Percentiles rank a stretch among this genome's conserved stretches.
Conservation (phyloP, 768 basidiomycete species). For the Leccinellum rugosiceps region DNA sequence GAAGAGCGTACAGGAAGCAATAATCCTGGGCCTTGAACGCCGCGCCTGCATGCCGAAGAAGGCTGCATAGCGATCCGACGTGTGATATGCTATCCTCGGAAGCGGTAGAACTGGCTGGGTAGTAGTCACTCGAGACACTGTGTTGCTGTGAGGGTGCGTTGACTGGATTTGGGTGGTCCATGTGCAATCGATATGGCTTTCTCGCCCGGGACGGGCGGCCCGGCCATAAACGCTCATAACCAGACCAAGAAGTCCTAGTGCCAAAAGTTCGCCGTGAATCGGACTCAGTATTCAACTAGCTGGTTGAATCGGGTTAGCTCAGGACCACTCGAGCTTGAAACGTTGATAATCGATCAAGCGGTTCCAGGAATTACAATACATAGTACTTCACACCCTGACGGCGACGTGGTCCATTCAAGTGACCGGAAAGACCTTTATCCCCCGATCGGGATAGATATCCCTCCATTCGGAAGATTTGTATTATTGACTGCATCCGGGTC, state of each 20-base stretch:
- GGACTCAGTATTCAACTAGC: neutral
- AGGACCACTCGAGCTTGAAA: neutral
- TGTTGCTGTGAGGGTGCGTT: neutral
- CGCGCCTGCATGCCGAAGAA: neutral
- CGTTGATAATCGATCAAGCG: neutral
- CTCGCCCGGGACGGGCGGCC: slow-evolving; percentile 9
- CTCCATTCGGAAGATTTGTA: slow-evolving; percentile 8
- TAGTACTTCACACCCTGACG: neutral
- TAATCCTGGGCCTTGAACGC: neutral
- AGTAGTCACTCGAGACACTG: neutral
- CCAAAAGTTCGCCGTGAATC: neutral
- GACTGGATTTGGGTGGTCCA: neutral
- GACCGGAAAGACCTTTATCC: neutral
- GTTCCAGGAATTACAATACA: neutral
- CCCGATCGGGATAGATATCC: neutral
- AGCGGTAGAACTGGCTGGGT: neutral
- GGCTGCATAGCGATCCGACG: neutral
- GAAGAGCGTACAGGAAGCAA: neutral
- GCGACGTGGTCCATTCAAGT: neutral
- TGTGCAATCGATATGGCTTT: neutral
- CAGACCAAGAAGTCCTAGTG: neutral
- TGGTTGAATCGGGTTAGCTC: neutral
- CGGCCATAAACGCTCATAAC: neutral
- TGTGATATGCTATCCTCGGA: neutral
- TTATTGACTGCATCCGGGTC: slow-evolving; percentile 1